Evolutionary conservation across 305 asterid species (phyloP).

Genomic region (Solanum hybrid): DNA sequence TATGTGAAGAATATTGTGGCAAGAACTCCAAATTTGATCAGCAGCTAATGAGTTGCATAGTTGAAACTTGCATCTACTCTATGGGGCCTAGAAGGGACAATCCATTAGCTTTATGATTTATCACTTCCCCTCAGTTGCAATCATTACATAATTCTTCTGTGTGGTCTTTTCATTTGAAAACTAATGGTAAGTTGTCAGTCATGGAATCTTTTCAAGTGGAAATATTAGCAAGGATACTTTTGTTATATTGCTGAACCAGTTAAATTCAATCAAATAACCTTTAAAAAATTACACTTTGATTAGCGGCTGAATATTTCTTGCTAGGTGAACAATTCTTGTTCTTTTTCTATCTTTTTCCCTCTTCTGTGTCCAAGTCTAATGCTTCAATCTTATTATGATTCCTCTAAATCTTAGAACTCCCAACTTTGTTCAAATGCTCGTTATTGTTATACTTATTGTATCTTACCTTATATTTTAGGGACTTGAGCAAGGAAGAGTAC

Average conservation of each 20-base stretch:
- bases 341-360: not conserved
- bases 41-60: not conserved
- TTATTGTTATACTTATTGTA: constrained; percentile 1
- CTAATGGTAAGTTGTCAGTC: not conserved
- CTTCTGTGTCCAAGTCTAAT: not conserved
- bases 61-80: not conserved
- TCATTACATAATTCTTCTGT: not conserved
- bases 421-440: not conserved
- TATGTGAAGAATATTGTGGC: not conserved
- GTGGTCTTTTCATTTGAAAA: not conserved
- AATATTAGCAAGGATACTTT: not conserved
- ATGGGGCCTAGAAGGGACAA: not conserved
- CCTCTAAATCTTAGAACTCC: not conserved
- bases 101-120: not conserved
- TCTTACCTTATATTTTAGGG: constrained; percentile 26
- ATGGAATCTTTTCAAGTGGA: not conserved
- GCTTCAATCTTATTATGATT: not conserved
- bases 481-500: constrained; percentile 25
- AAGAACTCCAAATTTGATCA: not conserved
- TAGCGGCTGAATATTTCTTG: not conserved
- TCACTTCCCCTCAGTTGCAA: not conserved
- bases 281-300: not conserved
- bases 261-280: not conserved
- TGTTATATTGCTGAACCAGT: not conserved
- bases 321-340: not conserved